Conservation (phyloP, 176 grass and related monocot genomes). For the Carex cristatella region DNA sequence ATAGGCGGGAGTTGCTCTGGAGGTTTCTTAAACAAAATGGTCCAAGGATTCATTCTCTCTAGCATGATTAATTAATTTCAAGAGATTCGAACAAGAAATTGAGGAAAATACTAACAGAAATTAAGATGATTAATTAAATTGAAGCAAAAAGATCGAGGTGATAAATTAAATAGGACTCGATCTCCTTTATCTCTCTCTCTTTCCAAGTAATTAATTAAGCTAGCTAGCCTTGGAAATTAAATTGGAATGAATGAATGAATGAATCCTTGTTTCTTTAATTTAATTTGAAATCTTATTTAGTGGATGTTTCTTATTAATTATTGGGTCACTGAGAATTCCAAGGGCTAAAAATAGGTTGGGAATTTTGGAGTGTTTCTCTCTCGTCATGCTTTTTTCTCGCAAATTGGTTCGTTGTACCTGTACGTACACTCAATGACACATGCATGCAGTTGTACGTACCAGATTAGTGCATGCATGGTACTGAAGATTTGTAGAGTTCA, state of each 20-base stretch:
- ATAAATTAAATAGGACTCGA: neutral
- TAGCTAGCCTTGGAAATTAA: neutral
- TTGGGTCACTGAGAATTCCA: too few species aligned
- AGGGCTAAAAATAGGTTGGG: neutral
- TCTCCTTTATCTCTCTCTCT: neutral
- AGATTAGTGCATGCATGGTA: neutral
- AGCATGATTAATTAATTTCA: neutral
- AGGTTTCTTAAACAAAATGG: neutral
- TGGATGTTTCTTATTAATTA: too few species aligned
- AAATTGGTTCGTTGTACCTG: neutral
- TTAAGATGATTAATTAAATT: neutral
- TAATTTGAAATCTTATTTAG: neutral
- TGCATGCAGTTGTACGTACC: neutral
- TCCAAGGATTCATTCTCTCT: conserved; percentile 9
- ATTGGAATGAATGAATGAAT: too few species aligned
- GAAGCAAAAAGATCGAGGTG: neutral
- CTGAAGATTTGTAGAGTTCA: too few species aligned
- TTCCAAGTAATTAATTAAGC: too few species aligned
- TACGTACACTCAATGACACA: neutral
- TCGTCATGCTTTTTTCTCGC: conserved; percentile 3
- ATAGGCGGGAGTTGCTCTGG: neutral
- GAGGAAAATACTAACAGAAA: neutral
- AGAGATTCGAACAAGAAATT: neutral
- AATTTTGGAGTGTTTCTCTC: neutral
- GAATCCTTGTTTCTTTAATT: neutral